phyloP scores from a whole-genome alignment of 306 rosid species.

The Quercus variabilis region DNA sequence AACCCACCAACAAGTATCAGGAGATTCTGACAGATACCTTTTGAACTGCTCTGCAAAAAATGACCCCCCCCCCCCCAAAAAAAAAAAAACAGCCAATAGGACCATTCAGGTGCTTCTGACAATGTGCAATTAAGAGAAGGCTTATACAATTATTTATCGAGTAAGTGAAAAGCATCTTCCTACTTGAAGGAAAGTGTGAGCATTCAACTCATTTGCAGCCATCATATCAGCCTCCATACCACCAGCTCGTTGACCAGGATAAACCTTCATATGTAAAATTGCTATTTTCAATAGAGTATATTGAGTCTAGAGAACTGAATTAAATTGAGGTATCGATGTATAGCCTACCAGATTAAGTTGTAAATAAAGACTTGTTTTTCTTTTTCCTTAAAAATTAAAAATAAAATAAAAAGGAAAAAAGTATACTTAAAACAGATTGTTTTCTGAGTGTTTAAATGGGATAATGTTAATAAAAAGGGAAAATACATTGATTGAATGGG shows the following conservation, averaged over 20 bases:
- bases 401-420: neutral
- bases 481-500: neutral
- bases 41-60: conserved; percentile 53
- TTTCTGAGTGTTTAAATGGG: neutral
- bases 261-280: conserved; percentile 54
- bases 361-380: neutral
- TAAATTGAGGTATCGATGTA: neutral
- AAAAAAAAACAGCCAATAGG: neutral
- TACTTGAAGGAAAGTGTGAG: conserved; percentile 83
- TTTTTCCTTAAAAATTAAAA: no score
- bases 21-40: conserved; percentile 59
- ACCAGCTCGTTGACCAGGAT: conserved; percentile 82
- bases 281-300: conserved; percentile 7
- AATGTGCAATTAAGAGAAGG: neutral
- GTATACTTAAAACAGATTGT: no score
- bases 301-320: neutral
- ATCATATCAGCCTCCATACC: conserved; percentile 91
- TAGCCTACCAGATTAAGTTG: neutral
- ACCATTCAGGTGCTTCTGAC: neutral
- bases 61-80: neutral
- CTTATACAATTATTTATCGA: neutral
- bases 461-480: neutral
- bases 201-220: conserved; percentile 94
- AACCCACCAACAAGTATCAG: conserved; percentile 77
- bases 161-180: conserved; percentile 18